phyloP scores from a whole-genome alignment of 345 rosid genomes.

The Physaria fendleri region DNA sequence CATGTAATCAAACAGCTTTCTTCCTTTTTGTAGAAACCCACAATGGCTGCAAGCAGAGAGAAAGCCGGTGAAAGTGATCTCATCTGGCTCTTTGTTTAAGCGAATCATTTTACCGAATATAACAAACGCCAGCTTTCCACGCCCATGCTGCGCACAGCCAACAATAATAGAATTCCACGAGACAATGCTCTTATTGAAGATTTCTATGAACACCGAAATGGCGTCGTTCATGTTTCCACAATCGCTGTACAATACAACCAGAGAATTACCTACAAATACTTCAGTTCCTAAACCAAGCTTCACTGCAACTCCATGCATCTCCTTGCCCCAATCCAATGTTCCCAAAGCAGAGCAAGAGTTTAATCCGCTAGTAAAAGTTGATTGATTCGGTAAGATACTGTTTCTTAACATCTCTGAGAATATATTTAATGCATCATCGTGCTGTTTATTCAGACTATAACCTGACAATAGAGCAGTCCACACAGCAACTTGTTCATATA shows the following conservation, averaged over 20 bases:
- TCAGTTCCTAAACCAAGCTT: conserved; percentile 10
- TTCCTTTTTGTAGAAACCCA: conserved; percentile 55
- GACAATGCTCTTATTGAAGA: conserved; percentile 39
- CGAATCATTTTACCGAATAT: conserved; percentile 54
- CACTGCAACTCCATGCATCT: no score
- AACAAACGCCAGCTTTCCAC: conserved; percentile 34
- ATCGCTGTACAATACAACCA: conserved; percentile 47
- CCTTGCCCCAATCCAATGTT: conserved; percentile 43
- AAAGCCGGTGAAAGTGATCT: conserved; percentile 71
- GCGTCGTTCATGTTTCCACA: conserved; percentile 46
- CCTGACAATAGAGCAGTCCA: no score
- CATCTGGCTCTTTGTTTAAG: conserved; percentile 42
- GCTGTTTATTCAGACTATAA: conserved; percentile 43
- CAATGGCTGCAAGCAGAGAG: conserved; percentile 69
- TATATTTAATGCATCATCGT: no score
- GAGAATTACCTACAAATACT: conserved; percentile 56
- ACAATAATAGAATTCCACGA: conserved; percentile 63
- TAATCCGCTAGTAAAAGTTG: conserved; percentile 56
- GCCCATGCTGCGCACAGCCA: conserved; percentile 68
- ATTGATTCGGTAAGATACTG: conserved; percentile 53
- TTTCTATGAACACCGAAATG: conserved; percentile 34
- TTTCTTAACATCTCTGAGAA: conserved; percentile 42
- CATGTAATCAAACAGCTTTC: conserved; percentile 45
- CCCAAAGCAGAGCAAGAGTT: conserved; percentile 56
- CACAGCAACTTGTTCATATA: conserved; percentile 41